Evolutionary conservation across 1,284 basidiomycete species (phyloP).

Genomic region (Ceratobasidium sp.): DNA sequence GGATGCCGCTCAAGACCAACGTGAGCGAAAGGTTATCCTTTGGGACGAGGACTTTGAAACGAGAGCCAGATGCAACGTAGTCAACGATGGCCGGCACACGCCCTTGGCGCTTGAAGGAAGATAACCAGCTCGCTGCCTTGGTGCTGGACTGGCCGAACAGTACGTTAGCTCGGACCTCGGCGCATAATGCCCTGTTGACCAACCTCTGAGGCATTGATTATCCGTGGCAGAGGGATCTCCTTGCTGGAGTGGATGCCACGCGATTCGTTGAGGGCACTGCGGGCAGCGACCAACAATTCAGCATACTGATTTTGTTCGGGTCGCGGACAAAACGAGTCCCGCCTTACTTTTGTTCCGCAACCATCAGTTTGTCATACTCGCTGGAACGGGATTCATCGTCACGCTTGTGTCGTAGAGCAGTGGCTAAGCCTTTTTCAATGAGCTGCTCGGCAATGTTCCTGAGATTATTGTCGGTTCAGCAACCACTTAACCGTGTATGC

Average conservation of each 20-base stretch:
- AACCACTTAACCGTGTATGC: background rate
- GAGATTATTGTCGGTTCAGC: constrained; percentile 30
- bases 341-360: constrained; percentile 87
- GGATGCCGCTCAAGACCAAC: constrained; percentile 86
- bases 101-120: constrained; percentile 91
- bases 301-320: constrained; percentile 28
- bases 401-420: constrained; percentile 88
- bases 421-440: constrained; percentile 91
- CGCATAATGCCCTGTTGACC: constrained; percentile 30
- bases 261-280: constrained; percentile 78
- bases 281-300: constrained; percentile 25
- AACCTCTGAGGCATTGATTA: constrained; percentile 92
- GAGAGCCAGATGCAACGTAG: constrained; percentile 91
- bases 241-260: constrained; percentile 95
- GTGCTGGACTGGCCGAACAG: constrained; percentile 64
- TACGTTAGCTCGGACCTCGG: constrained; percentile 34
- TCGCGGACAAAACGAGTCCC: constrained; percentile 45
- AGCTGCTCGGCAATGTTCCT: constrained; percentile 93
- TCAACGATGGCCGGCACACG: constrained; percentile 88
- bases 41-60: constrained; percentile 92
- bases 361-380: constrained; percentile 95
- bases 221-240: constrained; percentile 70
- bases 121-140: constrained; percentile 86
- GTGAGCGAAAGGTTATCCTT: constrained; percentile 94
- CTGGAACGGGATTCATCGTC: constrained; percentile 96